These are phyloP conservation scores for Sporisorium reilianum DNA, from an alignment of 1,284 basidiomycete genomes.

Conservation along the genomic window DNA sequence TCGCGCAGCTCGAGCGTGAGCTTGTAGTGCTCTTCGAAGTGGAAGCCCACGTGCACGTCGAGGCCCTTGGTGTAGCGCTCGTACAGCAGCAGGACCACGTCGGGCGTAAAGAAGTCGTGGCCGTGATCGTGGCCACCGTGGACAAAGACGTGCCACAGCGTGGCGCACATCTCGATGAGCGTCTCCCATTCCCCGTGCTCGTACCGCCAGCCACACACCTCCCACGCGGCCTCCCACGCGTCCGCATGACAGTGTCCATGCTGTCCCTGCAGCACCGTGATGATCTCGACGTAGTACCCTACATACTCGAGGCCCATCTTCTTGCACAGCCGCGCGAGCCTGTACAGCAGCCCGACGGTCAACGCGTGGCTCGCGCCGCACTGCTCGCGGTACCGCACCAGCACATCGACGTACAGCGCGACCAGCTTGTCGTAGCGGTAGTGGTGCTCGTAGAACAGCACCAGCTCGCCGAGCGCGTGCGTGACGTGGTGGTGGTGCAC, in stretches of 20 bases:
- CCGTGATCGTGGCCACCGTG: conserved; percentile 11
- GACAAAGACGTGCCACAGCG: conserved; percentile 4
- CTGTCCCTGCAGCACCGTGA: conserved; percentile 4
- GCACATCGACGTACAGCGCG: conserved; percentile 8
- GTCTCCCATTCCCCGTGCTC: conserved; percentile 7
- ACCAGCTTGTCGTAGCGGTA: conserved; percentile 13
- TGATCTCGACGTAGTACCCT: conserved; percentile 4
- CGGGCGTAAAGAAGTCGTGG: conserved; percentile 10
- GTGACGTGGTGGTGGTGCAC: conserved; percentile 10
- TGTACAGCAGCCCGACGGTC: conserved; percentile 8
- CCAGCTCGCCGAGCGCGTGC: not conserved
- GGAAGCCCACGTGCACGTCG: conserved; percentile 10
- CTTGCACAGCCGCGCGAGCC: conserved; percentile 9
- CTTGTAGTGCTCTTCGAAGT: conserved; percentile 16
- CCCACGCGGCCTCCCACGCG: conserved; percentile 13
- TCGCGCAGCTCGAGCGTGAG: conserved; percentile 12
- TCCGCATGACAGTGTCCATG: conserved; percentile 9
- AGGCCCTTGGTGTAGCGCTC: conserved; percentile 9
- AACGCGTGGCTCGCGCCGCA: conserved; percentile 5
- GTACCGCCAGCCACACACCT: conserved; percentile 4
- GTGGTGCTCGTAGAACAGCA: conserved; percentile 8
- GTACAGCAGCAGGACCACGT: conserved; percentile 13
- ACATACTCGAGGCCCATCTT: conserved; percentile 11
- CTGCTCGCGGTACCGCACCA: conserved; percentile 6
- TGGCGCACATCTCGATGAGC: conserved; percentile 2